Base-by-base conservation (phyloP, 2,329 filamentous ascomycete species). In the Hymenoscyphus scutula region DNA sequence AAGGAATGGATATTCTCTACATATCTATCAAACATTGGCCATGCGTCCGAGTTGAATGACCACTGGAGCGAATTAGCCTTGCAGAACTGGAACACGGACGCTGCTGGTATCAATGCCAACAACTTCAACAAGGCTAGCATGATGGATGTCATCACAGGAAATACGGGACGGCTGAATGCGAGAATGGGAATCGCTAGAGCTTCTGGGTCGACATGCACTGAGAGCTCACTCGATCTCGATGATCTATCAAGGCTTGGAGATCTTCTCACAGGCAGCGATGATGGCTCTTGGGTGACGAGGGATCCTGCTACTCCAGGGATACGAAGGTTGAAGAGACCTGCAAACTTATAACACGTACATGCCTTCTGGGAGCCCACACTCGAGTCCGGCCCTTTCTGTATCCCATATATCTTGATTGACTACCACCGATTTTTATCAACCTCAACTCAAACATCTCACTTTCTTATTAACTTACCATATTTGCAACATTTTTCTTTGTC, bases 41-140 rank as follows among this genome's bases (percentile, higher is more conserved):
- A 59, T 6, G 41, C 27, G 7, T 37, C 62, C 17, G 56, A 53
- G 10, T 57, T 67, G n/a, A 56, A 61, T 1, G 59, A 64, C 29
- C 60, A 59, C 23, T 70, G 69, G 69, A 59, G 67, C 5, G 59
- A 66, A 2, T 41, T 67, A 3, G 68, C 62, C 0, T 8, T 69
- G 8, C 25, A 65, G 19, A 55, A 64, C 29, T 70, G 69, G 69
- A 58, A 67, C 23, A 61, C 13, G 1, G 68, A 70, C 53, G 30
- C 19, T 32, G 64, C 64, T 37, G 69, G 69, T 7, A 23, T 60
- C 8, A 25, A 45, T 11, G 61, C 67, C 17, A 62, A 64, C 15
- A 53, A 60, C 32, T 58, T 59, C 23, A 56, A 59, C 55, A 62
- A 54, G 57, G 62, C 60, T 6, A 67, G 66, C 38, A 68, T 59